Evolutionary conservation across 176 grass and related monocot genomes (phyloP), one percentile per base, ranked within the genome.

Genomic region (Urochloa ruziziensis): DNA sequence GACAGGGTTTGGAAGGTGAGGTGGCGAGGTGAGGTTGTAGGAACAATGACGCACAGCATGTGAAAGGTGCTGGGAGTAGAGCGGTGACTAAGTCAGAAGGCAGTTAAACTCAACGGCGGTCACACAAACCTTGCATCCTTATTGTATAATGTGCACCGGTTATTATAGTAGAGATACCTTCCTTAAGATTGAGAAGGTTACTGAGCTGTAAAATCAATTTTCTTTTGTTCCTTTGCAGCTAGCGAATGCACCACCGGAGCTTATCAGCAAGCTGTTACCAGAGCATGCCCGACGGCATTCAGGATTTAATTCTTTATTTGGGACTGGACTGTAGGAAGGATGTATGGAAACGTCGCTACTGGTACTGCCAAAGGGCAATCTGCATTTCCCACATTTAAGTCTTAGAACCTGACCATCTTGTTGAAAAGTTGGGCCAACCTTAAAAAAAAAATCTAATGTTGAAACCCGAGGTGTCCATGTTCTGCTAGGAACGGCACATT

Each of bases 191-290:
- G n/a, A 47, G 46, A 54, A 42, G 63, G 51, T 69, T 46, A 47
- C 37, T 69, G 9, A 57, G 16, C 21, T 46, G 21, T 47, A 28
- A 60, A 36, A 23, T 66, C 57, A 5, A 25, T 43, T 67, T 44
- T 44, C 62, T 81, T 79, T 52, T 64, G 39, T 44, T 30, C 51
- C 70, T 88, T 81, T 81, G 65, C 88, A 96, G 93, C 78, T 92
- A 63, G 86, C 56, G 17, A 73, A 84, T 67, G 83, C 80, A 54
- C 86, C 80, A 10, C 75, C 80, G 2, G 90, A 96, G 83, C 83
- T 96, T 27, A 58, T 96, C 29, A 82, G 76, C 76, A 91, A 88
- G 58, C 49, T 96, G 51, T 91, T 92, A 48, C 93, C 93, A 21
- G 90, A 91, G 16, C 90, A 92, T 84, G 83, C 80, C 46, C 85